Percentiles rank a stretch among this genome's conserved stretches.
phyloP scores from a whole-genome alignment of 192 early-diverging fungal species.

The Geranomyces variabilis region DNA sequence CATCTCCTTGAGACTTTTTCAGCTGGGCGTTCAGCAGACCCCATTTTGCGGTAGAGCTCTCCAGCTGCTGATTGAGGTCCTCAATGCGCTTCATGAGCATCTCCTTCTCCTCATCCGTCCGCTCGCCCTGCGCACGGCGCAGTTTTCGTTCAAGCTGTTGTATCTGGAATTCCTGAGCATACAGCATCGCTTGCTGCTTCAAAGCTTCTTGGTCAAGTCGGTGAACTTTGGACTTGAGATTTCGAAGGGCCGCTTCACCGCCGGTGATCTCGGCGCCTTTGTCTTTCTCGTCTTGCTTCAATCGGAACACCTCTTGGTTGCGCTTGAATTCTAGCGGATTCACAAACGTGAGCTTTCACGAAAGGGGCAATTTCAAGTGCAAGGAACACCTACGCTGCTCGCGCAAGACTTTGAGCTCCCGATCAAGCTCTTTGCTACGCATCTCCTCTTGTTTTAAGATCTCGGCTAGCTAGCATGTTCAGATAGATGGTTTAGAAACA shows the following conservation, averaged over 20 bases:
- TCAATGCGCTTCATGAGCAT: conserved; percentile 51
- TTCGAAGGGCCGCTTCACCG: conserved; percentile 54
- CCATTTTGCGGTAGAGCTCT: conserved; percentile 46
- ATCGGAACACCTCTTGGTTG: conserved; percentile 58
- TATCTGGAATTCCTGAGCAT: conserved; percentile 63
- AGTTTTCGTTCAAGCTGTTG: conserved; percentile 68
- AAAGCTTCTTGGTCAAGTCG: conserved; percentile 63
- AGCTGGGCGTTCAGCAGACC: conserved; percentile 55
- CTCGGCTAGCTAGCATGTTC: conserved; percentile 52
- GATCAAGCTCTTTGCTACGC: conserved; percentile 55
- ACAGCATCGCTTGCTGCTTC: conserved; percentile 60
- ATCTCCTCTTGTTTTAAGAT: conserved; percentile 54
- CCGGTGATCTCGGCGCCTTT: conserved; percentile 56
- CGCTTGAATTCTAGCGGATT: conserved; percentile 60
- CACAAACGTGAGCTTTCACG: too few relatives aligned
- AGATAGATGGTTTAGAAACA: neutral
- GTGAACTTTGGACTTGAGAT: conserved; percentile 55
- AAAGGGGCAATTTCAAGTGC: neutral
- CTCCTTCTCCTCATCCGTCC: conserved; percentile 68
- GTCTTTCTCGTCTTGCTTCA: conserved; percentile 60
- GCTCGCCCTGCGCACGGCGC: conserved; percentile 58
- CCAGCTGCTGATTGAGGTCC: conserved; percentile 49
- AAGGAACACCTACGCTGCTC: conserved; percentile 46
- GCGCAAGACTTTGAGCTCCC: conserved; percentile 54
- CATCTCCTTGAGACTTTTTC: conserved; percentile 63